Conservation (phyloP, 352 stramenopile genomes). For the Phytopythium aichiense region DNA sequence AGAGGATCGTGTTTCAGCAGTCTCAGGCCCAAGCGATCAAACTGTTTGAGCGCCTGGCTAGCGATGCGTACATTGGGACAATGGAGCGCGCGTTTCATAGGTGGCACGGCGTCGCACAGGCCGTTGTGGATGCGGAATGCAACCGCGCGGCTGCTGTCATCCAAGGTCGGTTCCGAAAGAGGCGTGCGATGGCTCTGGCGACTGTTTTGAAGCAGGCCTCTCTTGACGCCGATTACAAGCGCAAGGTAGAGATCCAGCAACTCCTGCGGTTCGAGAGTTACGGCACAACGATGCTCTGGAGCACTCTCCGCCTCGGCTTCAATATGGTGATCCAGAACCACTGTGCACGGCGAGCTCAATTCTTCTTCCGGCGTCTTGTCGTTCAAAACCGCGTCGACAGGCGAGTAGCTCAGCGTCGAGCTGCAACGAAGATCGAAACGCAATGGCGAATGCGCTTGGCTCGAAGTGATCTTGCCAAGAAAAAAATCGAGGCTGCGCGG, state of each 20-base stretch:
- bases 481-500: slow-evolving; percentile 3
- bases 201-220: slow-evolving; percentile 33
- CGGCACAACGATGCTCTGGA: slow-evolving; percentile 50
- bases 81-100: slow-evolving; percentile 26
- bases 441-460: slow-evolving; percentile 27
- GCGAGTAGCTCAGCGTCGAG: slow-evolving; percentile 16
- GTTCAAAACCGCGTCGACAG: slow-evolving; percentile 23
- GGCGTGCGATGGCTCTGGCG: slow-evolving; percentile 28
- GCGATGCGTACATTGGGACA: slow-evolving; percentile 48
- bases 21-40: slow-evolving; percentile 34
- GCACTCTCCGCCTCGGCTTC: slow-evolving; percentile 48
- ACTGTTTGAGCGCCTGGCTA: slow-evolving; percentile 54
- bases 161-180: slow-evolving; percentile 34
- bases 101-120: slow-evolving; percentile 19
- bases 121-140: slow-evolving; percentile 20
- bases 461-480: slow-evolving; percentile 13
- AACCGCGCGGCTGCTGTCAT: slow-evolving; percentile 35
- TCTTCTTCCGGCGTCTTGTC: slow-evolving; percentile 38
- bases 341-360: slow-evolving; percentile 42
- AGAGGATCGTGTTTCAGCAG: slow-evolving; percentile 17
- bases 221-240: slow-evolving; percentile 35
- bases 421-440: slow-evolving; percentile 31
- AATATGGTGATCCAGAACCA: slow-evolving; percentile 46
- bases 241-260: slow-evolving; percentile 34
- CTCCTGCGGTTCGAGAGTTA: slow-evolving; percentile 56